A percentile compares a stretch with the other conserved stretches of the same genome.
Evolutionary conservation across 169 alveolate genomes (phyloP).

Genomic region (Neospora caninum): DNA sequence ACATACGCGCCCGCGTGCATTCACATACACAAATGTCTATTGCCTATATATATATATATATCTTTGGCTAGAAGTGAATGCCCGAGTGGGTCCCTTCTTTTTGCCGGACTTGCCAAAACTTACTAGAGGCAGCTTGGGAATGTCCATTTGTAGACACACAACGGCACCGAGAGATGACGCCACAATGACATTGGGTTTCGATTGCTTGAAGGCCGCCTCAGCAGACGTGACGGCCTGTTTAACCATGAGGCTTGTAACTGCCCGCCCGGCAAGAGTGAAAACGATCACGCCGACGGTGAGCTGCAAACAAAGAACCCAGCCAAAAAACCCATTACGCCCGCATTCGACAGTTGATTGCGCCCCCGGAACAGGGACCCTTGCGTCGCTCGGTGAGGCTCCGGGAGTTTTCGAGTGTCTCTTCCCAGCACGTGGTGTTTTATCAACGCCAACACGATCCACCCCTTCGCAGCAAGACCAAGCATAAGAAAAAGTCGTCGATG

Average conservation of each 20-base stretch:
- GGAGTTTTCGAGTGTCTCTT: too few relatives aligned
- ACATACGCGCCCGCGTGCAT: too few relatives aligned
- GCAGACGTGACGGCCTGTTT: constrained; percentile 34
- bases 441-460: too few relatives aligned
- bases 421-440: too few relatives aligned
- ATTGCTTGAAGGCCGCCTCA: constrained; percentile 26
- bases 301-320: not conserved
- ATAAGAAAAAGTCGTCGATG: too few relatives aligned
- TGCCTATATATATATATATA: too few relatives aligned
- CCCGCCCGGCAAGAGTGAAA: constrained; percentile 54
- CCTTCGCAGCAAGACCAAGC: too few relatives aligned
- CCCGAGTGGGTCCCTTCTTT: too few relatives aligned
- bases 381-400: not conserved
- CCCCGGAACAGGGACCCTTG: not conserved
- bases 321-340: not conserved
- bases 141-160: constrained; percentile 45
- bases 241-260: constrained; percentile 36
- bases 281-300: not conserved
- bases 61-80: too few relatives aligned
- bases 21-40: too few relatives aligned
- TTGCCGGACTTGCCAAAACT: not conserved
- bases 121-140: constrained; percentile 60
- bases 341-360: not conserved
- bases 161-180: constrained; percentile 59
- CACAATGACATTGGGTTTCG: constrained; percentile 48